Base-by-base conservation (phyloP, 192 early-diverging fungal genomes). In the Chytriomyces sp. region DNA sequence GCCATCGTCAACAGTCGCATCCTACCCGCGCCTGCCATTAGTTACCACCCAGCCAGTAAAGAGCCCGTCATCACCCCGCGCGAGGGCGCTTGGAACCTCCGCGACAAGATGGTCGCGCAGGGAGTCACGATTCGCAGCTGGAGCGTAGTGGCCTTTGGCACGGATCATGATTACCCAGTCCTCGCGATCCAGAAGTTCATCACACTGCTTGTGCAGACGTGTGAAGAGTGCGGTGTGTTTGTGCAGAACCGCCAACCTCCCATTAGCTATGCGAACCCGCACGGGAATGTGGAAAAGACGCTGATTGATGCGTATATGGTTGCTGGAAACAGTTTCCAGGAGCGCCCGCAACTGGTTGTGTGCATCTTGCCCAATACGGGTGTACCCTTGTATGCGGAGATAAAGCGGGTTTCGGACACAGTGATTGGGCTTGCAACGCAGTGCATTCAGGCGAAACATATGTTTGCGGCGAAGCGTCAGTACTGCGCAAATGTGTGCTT, bases 401-500 rank as follows among this genome's bases (percentile, higher is more conserved):
- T 95, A 77, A 98, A 98, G 84, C 87, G 94, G 32, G 86, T 93
- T 28, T 87, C 87, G 34, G 94, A 98, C 75, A 95, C 94, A 0
- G 90, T 93, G 25, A 86, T 96, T 66, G 94, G 94, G 30, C 77
- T 96, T 37, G 88, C 92, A 0, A 94, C 94, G 32, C 96, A 98
- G 81, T 98, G 96, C 78, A 87, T 98, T 65, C 94, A 93, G 69
- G 82, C 87, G 19, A 93, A 88, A 76, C 89, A 95, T 64, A 84
- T 93, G 73, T 83, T 84, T 74, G 74, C 81, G 26, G 82, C 91
- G 25, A 94, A 91, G 76, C 75, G 88, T 40, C 95, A 96, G 81
- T 98, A 98, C 83, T 95, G 93, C 69, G 96, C 96, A 17, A 98
- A 98, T 64, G 90, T 98, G 17, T 94, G 90, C 64, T 80, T 98